Evolutionary conservation across 179 eudicot genomes (phyloP), one percentile per base, ranked within the genome.

Genomic region (Drosera spatulata): DNA sequence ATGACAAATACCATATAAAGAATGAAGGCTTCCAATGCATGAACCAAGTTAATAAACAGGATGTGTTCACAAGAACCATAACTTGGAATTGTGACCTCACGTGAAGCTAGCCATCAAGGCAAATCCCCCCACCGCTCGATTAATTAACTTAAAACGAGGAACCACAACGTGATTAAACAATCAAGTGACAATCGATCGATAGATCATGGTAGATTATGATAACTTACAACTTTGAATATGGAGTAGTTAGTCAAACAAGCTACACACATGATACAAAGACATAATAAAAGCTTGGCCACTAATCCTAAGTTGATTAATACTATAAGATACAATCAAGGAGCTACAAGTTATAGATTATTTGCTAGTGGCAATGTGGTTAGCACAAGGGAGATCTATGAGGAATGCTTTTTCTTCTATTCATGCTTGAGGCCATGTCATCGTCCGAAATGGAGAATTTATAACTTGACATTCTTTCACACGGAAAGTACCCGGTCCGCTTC

Each of bases 341-440:
- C 1, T 22, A 22, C 33, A 22, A 22, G 33, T 0, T 15, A 54
- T 68, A 40, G 50, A 50, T 62, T 53, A 62, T 62, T 55, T 22
- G 33, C 33, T 22, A 22, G 33, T 22, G 33, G 33, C 33, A 22
- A 22, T 33, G 33, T 41, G 55, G 2, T 68, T 65, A 91, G 63
- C 95, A 91, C 63, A 91, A 64, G 47, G 96, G 96, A 63, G 96
- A 91, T 70, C 98, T 80, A 69, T 82, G 98, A 38, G 98, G 98
- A 61, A 84, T 75, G 50, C 98, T 81, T 78, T 91, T 91, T 77
- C 96, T 84, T 79, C 98, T 77, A 70, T 81, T 91, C 75, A 88
- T 88, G 80, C 91, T 82, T 37, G 87, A 80, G 45, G 91, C 95
- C 87, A 88, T 84, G 73, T 85, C 91, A 58, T 91, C 89, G 22